phyloP scores from a whole-genome alignment of 2,329 filamentous ascomycete genomes.

The Talaromyces pinophilus region DNA sequence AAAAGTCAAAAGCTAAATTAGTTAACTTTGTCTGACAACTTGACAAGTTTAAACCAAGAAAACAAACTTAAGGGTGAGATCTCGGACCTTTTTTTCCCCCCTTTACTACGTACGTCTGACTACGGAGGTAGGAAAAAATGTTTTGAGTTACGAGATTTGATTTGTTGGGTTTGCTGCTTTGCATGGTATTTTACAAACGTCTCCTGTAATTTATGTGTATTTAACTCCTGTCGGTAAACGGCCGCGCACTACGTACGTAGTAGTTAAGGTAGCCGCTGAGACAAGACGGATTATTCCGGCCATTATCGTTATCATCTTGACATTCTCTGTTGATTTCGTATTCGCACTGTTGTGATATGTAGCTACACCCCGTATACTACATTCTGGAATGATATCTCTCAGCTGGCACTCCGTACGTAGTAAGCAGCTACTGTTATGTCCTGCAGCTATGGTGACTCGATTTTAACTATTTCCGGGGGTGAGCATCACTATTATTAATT shows the following conservation, averaged over 20 bases:
- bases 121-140: neutral
- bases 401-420: neutral
- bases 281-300: neutral
- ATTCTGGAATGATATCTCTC: neutral
- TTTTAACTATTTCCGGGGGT: neutral
- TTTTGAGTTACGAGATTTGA: neutral
- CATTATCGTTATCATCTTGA: neutral
- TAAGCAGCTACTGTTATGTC: neutral
- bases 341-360: neutral
- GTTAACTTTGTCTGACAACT: neutral
- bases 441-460: neutral
- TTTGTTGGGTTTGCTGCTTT: neutral
- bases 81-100: neutral
- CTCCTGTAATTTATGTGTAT: neutral
- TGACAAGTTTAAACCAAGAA: neutral
- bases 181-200: neutral
- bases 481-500: neutral
- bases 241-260: neutral
- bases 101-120: neutral
- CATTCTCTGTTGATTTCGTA: neutral
- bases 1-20: neutral
- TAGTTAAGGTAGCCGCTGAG: neutral
- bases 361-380: too few relatives aligned
- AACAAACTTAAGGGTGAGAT: slow-evolving; percentile 1
- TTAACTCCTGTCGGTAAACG: neutral